A percentile compares a stretch with the other conserved stretches of the same genome.
Conservation (phyloP, 202 grass and related monocot species). For the Zizania palustris region DNA sequence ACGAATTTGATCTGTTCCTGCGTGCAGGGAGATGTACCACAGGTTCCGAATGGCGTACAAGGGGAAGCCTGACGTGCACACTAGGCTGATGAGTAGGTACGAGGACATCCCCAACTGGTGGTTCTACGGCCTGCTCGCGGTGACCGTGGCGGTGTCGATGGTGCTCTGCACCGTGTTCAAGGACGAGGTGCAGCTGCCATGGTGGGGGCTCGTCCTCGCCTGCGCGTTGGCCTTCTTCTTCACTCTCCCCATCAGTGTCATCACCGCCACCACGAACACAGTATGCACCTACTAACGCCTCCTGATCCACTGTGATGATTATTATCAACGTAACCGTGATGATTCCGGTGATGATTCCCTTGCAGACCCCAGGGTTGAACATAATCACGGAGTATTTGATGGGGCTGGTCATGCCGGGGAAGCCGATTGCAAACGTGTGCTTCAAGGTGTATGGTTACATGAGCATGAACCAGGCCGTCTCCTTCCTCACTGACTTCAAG, state of each 20-base stretch:
- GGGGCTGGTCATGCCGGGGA: conserved; percentile 80
- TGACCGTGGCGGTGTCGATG: conserved; percentile 44
- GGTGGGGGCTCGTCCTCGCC: conserved; percentile 82
- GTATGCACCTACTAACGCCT: conserved; percentile 21
- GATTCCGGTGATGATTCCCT: too few species aligned
- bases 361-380: conserved; percentile 72
- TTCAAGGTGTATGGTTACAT: conserved; percentile 97
- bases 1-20: not conserved
- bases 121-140: conserved; percentile 60
- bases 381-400: conserved; percentile 82
- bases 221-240: conserved; percentile 71
- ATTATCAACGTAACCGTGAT: too few species aligned
- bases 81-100: conserved; percentile 77
- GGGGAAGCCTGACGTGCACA: conserved; percentile 78
- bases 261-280: conserved; percentile 83
- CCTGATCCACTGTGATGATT: too few species aligned
- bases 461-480: conserved; percentile 90
- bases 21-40: conserved; percentile 70
- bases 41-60: conserved; percentile 58
- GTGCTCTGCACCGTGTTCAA: conserved; percentile 74
- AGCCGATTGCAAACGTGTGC: conserved; percentile 88
- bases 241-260: conserved; percentile 87
- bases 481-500: conserved; percentile 86
- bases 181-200: conserved; percentile 77
- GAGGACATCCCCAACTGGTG: conserved; percentile 85